Percentiles rank a stretch among this genome's conserved stretches.
phyloP scores from a whole-genome alignment of 202 grass and related monocot genomes.

The Musa balbisiana region DNA sequence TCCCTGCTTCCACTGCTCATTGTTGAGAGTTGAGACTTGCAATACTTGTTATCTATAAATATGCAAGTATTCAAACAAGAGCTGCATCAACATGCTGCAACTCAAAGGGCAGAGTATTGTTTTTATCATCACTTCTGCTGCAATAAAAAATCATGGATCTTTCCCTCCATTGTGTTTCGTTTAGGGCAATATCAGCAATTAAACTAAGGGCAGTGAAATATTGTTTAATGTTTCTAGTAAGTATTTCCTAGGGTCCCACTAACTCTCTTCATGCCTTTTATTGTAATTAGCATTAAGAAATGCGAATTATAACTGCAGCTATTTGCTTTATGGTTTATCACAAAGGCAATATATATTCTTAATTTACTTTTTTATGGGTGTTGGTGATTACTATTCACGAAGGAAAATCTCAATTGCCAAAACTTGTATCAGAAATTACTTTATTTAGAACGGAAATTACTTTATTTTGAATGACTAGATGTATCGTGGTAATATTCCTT shows the following conservation, averaged over 20 bases:
- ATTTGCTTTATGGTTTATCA: neutral
- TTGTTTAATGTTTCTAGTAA: neutral
- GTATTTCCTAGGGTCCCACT: neutral
- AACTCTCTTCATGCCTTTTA: neutral
- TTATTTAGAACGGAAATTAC: neutral
- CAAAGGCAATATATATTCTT: neutral
- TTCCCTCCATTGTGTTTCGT: neutral
- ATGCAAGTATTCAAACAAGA: neutral
- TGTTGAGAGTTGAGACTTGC: neutral
- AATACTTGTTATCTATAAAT: neutral
- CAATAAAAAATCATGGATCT: neutral
- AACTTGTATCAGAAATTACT: neutral
- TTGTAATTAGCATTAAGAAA: neutral
- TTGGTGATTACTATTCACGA: neutral
- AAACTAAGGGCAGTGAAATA: neutral
- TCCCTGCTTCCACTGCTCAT: neutral
- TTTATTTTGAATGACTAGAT: neutral
- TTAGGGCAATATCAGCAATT: neutral
- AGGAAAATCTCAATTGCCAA: neutral
- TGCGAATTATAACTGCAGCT: neutral
- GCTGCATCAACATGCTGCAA: neutral
- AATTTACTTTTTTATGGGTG: neutral
- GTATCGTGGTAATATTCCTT: neutral
- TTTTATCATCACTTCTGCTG: neutral
- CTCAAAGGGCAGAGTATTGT: neutral